Evolutionary conservation across 2,329 filamentous ascomycete species (phyloP).

Genomic region (Fusarium dimerum): DNA sequence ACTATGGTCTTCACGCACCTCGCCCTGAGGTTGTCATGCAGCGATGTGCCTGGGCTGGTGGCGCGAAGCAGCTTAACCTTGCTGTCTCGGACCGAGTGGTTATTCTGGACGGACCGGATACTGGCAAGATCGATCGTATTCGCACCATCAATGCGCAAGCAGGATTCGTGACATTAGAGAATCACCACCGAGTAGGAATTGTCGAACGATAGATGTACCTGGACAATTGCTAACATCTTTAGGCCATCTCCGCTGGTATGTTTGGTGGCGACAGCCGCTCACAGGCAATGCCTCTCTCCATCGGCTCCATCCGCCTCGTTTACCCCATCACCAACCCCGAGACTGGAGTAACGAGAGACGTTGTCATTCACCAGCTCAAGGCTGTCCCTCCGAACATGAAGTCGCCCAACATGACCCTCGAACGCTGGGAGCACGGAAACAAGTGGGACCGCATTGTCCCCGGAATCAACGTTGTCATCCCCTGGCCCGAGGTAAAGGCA

Average conservation of each 20-base stretch:
- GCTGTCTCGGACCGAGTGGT: slow-evolving; percentile 77
- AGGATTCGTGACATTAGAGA: slow-evolving; percentile 63
- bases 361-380: slow-evolving; percentile 73
- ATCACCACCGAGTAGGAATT: slow-evolving; percentile 62
- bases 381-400: slow-evolving; percentile 51
- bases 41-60: slow-evolving; percentile 58
- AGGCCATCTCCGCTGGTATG: slow-evolving; percentile 34
- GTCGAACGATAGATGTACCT: neutral
- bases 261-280: slow-evolving; percentile 33
- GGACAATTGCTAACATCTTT: neutral
- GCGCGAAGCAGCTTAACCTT: slow-evolving; percentile 60
- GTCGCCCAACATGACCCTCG: slow-evolving; percentile 42
- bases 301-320: slow-evolving; percentile 78
- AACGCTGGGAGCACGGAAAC: slow-evolving; percentile 43
- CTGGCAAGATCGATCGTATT: slow-evolving; percentile 81
- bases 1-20: slow-evolving; percentile 31
- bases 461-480: slow-evolving; percentile 71
- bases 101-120: slow-evolving; percentile 74
- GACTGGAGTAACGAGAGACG: slow-evolving; percentile 68
- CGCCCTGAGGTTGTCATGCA: slow-evolving; percentile 40
- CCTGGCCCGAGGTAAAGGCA: slow-evolving; percentile 66
- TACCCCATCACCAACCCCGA: slow-evolving; percentile 68
- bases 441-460: slow-evolving; percentile 62
- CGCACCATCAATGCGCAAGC: slow-evolving; percentile 52
- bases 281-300: slow-evolving; percentile 54